Evolutionary conservation across 2,329 filamentous ascomycete genomes (phyloP), one percentile per base, ranked within the genome.

Genomic region (Penicillium sp.): DNA sequence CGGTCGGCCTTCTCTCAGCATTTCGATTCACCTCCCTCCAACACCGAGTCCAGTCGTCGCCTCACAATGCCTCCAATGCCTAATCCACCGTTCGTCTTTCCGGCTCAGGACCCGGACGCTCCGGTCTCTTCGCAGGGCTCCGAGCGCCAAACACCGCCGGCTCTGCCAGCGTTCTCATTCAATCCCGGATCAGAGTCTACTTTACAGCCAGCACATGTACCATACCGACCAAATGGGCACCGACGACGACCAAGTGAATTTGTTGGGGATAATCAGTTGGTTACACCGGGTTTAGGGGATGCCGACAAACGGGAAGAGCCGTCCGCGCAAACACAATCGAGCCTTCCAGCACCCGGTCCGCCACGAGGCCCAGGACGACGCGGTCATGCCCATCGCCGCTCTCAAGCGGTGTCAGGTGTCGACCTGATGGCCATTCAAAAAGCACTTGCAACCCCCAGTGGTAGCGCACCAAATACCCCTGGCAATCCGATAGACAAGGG

Each of bases 171-270:
- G 22, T 74, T 76, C 52, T 75, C 72, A 6, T 74, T 75, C 63
- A 72, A 75, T 56, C 70, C 72, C 9, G 69, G 74, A 47, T 64
- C 67, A 14, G 51, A 60, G 26, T 59, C 73, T 26, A 60, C 67
- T 54, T 57, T 68, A 45, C 84, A 85, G 14, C 81, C 84, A 29
- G 26, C 41, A 24, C 47, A 45, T 39, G 85, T 58, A 78, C 83
- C 24, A 76, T 77, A 31, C 31, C 48, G 53, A 52, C 53, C 43
- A 8, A 50, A 50, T 33, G 86, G 87, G 22, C 90, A 92, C 70
- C 84, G 88, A 66, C 85, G 93, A 67, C 90, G 90, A 53, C 89
- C 87, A 27, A 96, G 92, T 71, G 92, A 96, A 71, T 92, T 96
- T 68, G 90, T 96, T 47, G 91, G 91, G 37, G 90, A 89, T 8